Base-by-base conservation (phyloP, 169 alveolate species). In the Eimeria brunetti region DNA sequence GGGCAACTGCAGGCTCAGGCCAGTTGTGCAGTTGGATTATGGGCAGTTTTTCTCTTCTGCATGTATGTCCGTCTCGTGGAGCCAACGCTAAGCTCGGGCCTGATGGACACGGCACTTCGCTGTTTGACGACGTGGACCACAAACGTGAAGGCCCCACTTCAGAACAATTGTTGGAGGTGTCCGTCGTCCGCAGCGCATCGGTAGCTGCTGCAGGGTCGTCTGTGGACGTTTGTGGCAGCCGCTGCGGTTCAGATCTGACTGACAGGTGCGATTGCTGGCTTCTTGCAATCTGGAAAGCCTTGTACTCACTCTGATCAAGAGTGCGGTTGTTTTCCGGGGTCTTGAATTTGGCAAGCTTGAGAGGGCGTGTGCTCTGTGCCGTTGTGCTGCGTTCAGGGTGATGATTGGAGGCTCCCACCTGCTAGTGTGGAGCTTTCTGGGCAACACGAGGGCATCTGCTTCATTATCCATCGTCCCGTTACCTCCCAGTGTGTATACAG, bases 401-500 rank as follows among this genome's bases (percentile, higher is more conserved):
- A 53, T 91, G 71, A 11, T 91, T 6, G 95, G 95, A 11, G 69
- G 91, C 24, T 76, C 95, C n/a, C 85, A 62, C 56, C 46, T 91
- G 62, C 83, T 91, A 22, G 71, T 62, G 33, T 91, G 95, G 95
- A 71, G 67, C 46, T 56, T 85, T 8, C 38, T 62, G 46, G 91
- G 84, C 69, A 58, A 30, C 51, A n/a, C 49, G 51, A 85, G 71
- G 49, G 58, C 91, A 9, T 56, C 91, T 27, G 73, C 88, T 1
- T 78, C 90, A 5, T 56, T 94, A 27, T 73, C 95, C 56, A 73
- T 51, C 41, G 86, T 96, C 27, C 97, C 97, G 69, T 67, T 81
- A 12, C 97, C 97, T 20, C 97, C 97, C 46, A 89, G 95, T 46
- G 49, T 91, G 75, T 96, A 96, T 58, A 96, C 81, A 46, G 69